Evolutionary conservation across 768 basidiomycete species (phyloP).

Genomic region (Rhizopogon rudus): DNA sequence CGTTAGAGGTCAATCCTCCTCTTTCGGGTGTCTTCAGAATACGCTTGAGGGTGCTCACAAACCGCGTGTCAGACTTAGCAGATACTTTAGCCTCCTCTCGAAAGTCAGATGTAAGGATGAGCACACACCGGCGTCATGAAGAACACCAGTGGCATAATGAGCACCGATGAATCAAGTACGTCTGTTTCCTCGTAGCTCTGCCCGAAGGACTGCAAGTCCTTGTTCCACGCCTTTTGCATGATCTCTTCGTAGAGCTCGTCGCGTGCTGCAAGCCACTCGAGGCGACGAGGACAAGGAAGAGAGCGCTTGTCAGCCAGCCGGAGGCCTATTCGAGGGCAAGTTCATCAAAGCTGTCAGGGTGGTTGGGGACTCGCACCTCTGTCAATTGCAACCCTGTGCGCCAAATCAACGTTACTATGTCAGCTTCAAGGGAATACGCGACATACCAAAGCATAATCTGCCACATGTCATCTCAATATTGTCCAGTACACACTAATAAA

Average conservation of each 20-base stretch:
- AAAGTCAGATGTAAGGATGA: background rate
- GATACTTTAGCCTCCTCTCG: background rate
- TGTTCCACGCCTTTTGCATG: slow-evolving; percentile 85
- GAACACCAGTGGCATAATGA: slow-evolving; percentile 93
- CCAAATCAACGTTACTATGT: background rate
- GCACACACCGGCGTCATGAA: slow-evolving; percentile 73
- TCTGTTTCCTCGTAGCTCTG: slow-evolving; percentile 89
- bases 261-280: slow-evolving; percentile 68
- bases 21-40: slow-evolving; percentile 86
- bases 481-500: background rate
- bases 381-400: slow-evolving; percentile 85
- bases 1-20: slow-evolving; percentile 88
- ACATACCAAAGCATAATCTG: slow-evolving; percentile 88
- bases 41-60: slow-evolving; percentile 77
- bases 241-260: slow-evolving; percentile 92
- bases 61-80: slow-evolving; percentile 76
- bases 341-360: background rate
- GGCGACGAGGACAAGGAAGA: slow-evolving; percentile 73
- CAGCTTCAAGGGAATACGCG: background rate
- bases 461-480: slow-evolving; percentile 1
- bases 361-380: slow-evolving; percentile 45
- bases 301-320: slow-evolving; percentile 94
- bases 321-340: slow-evolving; percentile 42
- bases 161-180: slow-evolving; percentile 79
- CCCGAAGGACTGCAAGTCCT: slow-evolving; percentile 61